These are phyloP conservation scores for Annulohypoxylon stygium DNA, from an alignment of 495 filamentous ascomycete genomes.

Conservation along the genomic window DNA sequence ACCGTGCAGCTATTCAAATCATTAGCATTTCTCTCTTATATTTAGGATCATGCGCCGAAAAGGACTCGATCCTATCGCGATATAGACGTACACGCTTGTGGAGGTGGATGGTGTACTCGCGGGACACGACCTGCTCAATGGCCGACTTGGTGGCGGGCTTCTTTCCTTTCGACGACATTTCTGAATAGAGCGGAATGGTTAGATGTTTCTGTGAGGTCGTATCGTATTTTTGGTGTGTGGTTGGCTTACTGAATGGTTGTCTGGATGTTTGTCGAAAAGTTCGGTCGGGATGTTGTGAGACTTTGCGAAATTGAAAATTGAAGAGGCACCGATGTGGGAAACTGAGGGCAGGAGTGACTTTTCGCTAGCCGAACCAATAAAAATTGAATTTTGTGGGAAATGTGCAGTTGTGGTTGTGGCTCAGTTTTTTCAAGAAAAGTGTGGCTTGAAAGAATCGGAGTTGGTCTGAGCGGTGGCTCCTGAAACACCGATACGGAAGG, in stretches of 20 bases:
- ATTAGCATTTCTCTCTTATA: conserved; percentile 40
- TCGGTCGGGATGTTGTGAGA: conserved; percentile 45
- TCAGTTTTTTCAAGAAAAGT: background rate
- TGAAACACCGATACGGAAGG: background rate
- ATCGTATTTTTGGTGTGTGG: conserved; percentile 11
- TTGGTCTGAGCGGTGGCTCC: background rate
- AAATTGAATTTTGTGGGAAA: conserved; percentile 42
- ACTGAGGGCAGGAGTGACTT: conserved; percentile 50
- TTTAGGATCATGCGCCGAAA: conserved; percentile 30
- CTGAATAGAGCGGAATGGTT: conserved; percentile 51
- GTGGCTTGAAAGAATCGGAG: background rate
- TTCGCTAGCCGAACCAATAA: conserved; percentile 53
- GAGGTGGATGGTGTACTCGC: conserved; percentile 99
- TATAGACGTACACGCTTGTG: conserved; percentile 95
- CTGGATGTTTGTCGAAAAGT: conserved; percentile 47
- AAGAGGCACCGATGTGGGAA: conserved; percentile 49
- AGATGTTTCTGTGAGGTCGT: conserved; percentile 17
- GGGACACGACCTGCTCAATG: conserved; percentile 96
- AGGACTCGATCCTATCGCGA: conserved; percentile 49
- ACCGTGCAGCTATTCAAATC: conserved; percentile 81
- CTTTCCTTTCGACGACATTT: conserved; percentile 81
- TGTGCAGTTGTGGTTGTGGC: conserved; percentile 14
- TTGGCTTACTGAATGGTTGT: conserved; percentile 49
- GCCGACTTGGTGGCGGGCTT: conserved; percentile 83
- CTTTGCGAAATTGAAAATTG: conserved; percentile 54